Evolutionary conservation across 108 stramenopile species (phyloP), one percentile per base, ranked within the genome.

Genomic region (Cylindrotheca fusiformis): DNA sequence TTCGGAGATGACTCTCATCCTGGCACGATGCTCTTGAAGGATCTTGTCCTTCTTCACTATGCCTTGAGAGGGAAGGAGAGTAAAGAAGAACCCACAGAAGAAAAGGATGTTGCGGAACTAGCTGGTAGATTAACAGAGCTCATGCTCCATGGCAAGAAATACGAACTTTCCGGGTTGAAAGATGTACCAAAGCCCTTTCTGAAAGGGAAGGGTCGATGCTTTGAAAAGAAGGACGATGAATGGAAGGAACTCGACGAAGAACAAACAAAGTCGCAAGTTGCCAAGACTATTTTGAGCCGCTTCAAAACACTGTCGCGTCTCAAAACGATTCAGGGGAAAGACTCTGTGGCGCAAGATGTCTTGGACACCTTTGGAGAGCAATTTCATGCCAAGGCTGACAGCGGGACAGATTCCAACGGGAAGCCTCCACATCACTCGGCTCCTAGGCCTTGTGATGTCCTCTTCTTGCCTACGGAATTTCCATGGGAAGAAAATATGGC

Each of bases 181-280:
- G 73, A 75, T 33, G 79, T 80, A 5, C 79, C 79, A 24, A 63
- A 30, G 8, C 67, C 79, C 17, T 80, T 75, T 54, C 46, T 80
- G 24, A 58, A 47, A 23, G 64, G 64, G 18, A 27, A 41, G 20
- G 79, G 79, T 10, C 51, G 64, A 3, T 71, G 71, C 48, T 66
- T 74, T 23, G 59, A 63, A 45, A 61, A 52, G 23, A 27, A 29
- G 0, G 60, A 49, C 23, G 27, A 36, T 1, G 32, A 27, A 4
- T 58, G 29, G 47, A 63, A 20, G 2, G 1, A 31, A 19, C 46
- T 78, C 0, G 68, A 72, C n/a, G 33, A 58, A n/a, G 33, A 69
- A 4, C 65, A 45, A 1, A 23, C 27, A 4, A 36, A 49, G 23
- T 52, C 44, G 17, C 36, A 14, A 14, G 33, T 75, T 14, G 55